Conservation (phyloP, 2,329 filamentous ascomycete species). For the Setomelanomma holmii region DNA sequence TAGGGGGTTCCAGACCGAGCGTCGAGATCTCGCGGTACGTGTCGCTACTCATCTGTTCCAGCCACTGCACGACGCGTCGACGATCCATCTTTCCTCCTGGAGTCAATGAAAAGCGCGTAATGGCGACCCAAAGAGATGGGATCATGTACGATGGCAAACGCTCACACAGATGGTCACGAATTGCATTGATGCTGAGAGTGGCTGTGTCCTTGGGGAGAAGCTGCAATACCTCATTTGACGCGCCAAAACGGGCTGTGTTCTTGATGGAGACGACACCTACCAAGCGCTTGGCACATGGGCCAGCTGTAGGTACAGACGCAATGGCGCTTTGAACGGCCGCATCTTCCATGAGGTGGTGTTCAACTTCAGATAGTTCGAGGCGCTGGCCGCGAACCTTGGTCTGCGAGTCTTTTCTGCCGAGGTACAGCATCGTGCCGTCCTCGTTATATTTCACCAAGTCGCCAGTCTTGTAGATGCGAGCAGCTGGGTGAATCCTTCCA, state of each 20-base stretch:
- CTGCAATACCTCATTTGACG: conserved; percentile 11
- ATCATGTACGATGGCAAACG: conserved; percentile 44
- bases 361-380: conserved; percentile 55
- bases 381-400: conserved; percentile 53
- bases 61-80: conserved; percentile 36
- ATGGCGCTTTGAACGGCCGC: conserved; percentile 35
- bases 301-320: conserved; percentile 34
- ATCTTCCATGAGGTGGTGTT: conserved; percentile 50
- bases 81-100: conserved; percentile 44
- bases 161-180: conserved; percentile 39
- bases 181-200: conserved; percentile 27
- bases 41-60: conserved; percentile 38
- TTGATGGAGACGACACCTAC: conserved; percentile 38
- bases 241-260: conserved; percentile 14
- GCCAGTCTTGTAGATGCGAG: conserved; percentile 45
- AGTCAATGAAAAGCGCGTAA: conserved; percentile 39
- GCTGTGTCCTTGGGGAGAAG: conserved; percentile 31
- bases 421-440: conserved; percentile 43
- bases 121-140: conserved; percentile 40
- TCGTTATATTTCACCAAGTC: conserved; percentile 47
- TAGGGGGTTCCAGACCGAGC: conserved; percentile 23
- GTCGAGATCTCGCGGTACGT: conserved; percentile 36
- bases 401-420: conserved; percentile 43
- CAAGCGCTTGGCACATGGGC: conserved; percentile 42
- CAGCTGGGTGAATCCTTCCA: not conserved